Evolutionary conservation across 2,329 filamentous ascomycete genomes (phyloP).

Genomic region (Hymenotorrendiella dingleyae): DNA sequence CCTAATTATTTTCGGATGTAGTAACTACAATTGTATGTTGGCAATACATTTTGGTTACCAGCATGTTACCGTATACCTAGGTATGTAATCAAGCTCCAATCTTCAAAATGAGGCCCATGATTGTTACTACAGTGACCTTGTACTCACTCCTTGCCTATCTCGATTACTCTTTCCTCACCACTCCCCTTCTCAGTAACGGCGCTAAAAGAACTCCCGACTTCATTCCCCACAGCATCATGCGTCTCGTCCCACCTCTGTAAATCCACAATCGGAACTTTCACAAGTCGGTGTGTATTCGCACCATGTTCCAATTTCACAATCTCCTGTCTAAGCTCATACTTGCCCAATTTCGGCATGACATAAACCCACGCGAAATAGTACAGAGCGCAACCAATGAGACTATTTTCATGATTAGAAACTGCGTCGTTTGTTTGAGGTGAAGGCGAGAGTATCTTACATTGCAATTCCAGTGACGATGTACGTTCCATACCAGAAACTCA

Average conservation of each 20-base stretch:
- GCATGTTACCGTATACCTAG: too few species aligned
- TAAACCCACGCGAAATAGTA: constrained; percentile 58
- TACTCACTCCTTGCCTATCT: too few species aligned
- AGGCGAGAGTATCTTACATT: constrained; percentile 48
- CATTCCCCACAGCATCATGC: constrained; percentile 41
- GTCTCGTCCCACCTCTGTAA: constrained; percentile 50
- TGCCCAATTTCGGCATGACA: constrained; percentile 44
- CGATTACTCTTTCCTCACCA: too few species aligned
- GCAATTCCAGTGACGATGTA: constrained; percentile 60
- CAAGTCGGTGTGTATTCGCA: constrained; percentile 40
- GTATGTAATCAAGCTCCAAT: too few species aligned
- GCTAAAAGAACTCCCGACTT: not conserved
- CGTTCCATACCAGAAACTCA: constrained; percentile 70
- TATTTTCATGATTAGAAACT: constrained; percentile 27
- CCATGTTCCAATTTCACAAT: constrained; percentile 44
- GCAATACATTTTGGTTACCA: too few species aligned
- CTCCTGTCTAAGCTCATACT: constrained; percentile 51
- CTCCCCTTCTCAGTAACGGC: too few species aligned
- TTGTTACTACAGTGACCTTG: too few species aligned
- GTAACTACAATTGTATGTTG: too few species aligned
- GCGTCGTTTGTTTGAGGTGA: too few species aligned
- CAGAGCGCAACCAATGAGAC: constrained; percentile 44
- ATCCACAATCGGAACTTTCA: constrained; percentile 47
- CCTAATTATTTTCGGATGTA: too few species aligned
- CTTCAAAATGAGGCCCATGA: too few species aligned